Conservation (phyloP, 192 early-diverging fungal species). For the Umbelopsis sp. region DNA sequence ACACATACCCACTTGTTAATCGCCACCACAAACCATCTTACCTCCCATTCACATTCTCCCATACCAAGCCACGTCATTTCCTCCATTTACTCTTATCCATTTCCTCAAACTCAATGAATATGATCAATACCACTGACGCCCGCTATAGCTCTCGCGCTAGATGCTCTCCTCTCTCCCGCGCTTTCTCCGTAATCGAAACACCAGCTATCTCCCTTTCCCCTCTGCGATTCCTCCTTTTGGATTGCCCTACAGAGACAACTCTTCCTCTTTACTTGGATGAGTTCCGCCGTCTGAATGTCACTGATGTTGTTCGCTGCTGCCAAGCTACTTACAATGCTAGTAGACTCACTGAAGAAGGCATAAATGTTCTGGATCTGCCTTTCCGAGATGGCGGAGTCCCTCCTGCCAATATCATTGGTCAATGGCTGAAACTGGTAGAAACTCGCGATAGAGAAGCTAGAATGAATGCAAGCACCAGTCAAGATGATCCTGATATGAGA, state of each 20-base stretch:
- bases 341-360: constrained; percentile 58
- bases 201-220: constrained; percentile 38
- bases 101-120: constrained; percentile 1
- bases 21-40: not conserved
- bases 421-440: constrained; percentile 71
- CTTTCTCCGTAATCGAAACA: constrained; percentile 65
- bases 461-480: constrained; percentile 24
- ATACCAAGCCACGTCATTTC: not conserved
- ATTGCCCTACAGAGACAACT: constrained; percentile 86
- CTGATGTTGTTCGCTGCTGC: constrained; percentile 89
- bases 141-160: constrained; percentile 16
- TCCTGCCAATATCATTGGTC: constrained; percentile 47
- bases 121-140: constrained; percentile 14
- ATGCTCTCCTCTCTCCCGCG: constrained; percentile 55
- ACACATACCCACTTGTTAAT: not conserved
- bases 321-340: constrained; percentile 81
- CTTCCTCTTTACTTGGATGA: constrained; percentile 75
- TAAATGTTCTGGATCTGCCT: constrained; percentile 85
- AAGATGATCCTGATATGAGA: constrained; percentile 20
- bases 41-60: not conserved
- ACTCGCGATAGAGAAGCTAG: constrained; percentile 38
- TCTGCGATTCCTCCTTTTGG: constrained; percentile 88
- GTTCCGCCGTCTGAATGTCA: constrained; percentile 72
- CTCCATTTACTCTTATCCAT: not conserved
- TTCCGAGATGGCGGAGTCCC: constrained; percentile 90